phyloP scores from a whole-genome alignment of 164 flowering plant species.

The Litsea cubeba region DNA sequence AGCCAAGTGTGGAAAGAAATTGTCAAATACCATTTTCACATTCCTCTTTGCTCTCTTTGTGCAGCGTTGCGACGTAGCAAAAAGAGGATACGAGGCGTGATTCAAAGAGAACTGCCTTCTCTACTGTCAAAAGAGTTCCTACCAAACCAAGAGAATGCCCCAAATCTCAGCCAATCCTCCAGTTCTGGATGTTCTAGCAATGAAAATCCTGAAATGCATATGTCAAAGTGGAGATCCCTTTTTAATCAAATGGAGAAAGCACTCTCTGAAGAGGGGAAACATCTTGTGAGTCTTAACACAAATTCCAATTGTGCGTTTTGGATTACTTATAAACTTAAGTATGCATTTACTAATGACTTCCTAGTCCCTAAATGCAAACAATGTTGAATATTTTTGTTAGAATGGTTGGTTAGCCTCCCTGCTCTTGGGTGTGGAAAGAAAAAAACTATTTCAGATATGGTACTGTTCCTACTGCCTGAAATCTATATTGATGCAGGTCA shows the following conservation, averaged over 20 bases:
- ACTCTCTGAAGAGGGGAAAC: constrained; percentile 73
- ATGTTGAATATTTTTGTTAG: background rate
- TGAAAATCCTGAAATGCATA: constrained; percentile 48
- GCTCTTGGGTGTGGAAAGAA: constrained; percentile 9
- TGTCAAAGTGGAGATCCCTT: constrained; percentile 50
- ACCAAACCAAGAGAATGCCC: constrained; percentile 42
- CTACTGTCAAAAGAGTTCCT: constrained; percentile 61
- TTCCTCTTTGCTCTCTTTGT: background rate
- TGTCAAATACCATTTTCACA: background rate
- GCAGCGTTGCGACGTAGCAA: constrained; percentile 10
- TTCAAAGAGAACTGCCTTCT: constrained; percentile 67
- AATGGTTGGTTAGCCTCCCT: background rate
- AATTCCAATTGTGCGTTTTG: no score
- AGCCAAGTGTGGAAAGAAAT: background rate
- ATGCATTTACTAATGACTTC: no score
- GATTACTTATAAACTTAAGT: no score
- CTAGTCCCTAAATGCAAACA: background rate
- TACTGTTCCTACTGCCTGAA: no score
- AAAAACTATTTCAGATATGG: no score
- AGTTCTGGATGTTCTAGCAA: constrained; percentile 16
- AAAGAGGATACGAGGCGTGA: constrained; percentile 27
- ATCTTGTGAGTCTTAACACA: constrained; percentile 48
- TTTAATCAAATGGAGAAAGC: constrained; percentile 75
- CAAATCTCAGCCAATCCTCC: constrained; percentile 17
- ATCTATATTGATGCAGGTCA: no score